Evolutionary conservation across 331 rosid species (phyloP).

Genomic region (Cydonia oblonga): DNA sequence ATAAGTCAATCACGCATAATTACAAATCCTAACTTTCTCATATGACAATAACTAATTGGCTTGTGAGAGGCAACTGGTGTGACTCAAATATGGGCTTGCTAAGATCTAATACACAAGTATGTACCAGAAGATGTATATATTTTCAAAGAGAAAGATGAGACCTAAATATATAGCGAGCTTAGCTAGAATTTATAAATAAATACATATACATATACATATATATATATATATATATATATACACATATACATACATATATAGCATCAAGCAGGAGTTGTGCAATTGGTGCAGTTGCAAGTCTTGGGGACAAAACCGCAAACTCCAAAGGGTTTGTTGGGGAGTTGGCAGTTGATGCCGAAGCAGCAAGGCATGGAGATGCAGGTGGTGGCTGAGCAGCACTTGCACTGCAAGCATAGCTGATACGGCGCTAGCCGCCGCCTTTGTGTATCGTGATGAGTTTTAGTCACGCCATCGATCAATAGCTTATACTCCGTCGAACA

Average conservation of each 20-base stretch:
- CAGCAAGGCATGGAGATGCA: constrained; percentile 30
- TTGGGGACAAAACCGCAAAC: constrained; percentile 28
- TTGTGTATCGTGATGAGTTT: neutral
- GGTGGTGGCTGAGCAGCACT: constrained; percentile 22
- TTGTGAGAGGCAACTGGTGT: neutral
- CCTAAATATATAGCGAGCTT: neutral
- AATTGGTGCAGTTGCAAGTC: constrained; percentile 21
- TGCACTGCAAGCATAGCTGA: constrained; percentile 20
- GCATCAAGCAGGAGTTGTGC: neutral
- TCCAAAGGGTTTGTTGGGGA: constrained; percentile 32
- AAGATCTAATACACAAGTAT: neutral
- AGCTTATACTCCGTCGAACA: constrained; percentile 4
- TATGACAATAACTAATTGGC: too few relatives aligned
- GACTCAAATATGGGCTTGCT: neutral
- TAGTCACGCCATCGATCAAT: neutral
- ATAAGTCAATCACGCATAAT: neutral
- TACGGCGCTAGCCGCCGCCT: constrained; percentile 20
- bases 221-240: too few relatives aligned
- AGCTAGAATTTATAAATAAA: neutral
- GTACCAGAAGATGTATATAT: neutral
- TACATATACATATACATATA: too few relatives aligned
- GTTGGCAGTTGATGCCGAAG: constrained; percentile 25
- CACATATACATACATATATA: too few relatives aligned
- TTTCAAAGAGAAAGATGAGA: neutral
- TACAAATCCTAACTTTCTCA: too few relatives aligned